Evolutionary conservation across 495 filamentous ascomycete genomes (phyloP), one percentile per base, ranked within the genome.

Genomic region (Collariella sp.): DNA sequence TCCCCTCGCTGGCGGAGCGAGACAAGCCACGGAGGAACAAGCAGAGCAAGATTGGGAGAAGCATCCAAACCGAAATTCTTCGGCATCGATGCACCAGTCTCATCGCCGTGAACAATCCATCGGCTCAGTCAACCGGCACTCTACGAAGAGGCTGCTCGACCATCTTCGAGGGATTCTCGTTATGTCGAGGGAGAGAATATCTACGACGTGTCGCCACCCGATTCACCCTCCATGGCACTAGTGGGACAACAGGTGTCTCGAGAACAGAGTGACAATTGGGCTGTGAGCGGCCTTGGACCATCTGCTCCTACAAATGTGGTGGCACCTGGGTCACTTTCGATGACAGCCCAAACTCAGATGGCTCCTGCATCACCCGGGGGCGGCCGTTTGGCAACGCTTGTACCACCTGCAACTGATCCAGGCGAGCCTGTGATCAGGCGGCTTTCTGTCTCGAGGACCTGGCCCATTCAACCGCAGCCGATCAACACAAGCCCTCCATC

Each of bases 161-260:
- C 65, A n/a, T 7, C 44, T 15, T 62, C 63, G 1, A 61, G 61
- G 10, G 43, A 40, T 22, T 66, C 67, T 16, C 52, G 61, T 1
- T 63, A 63, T 58, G 47, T 61, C 5, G 60, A 59, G 3, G 64
- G 56, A 16, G 75, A 75, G 11, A 76, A 79, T 42, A 70, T 81
- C 1, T 81, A 81, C 54, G 75, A 79, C 56, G 76, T 79, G 12
- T 79, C 78, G n/a, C 78, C 78, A 1, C 73, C 75, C 4, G 72
- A 70, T n/a, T 73, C 78, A 7, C 76, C 72, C 18, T 16, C 56
- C 2, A 26, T 61, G 46, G 52, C 55, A 12, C 46, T 56, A 2
- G 46, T 46, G 7, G 57, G 55, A 15, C 50, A 49, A 15, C 43
- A 54, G 18, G 58, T 51, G 12, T 46, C 56, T 5, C 61, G 54